Percentiles rank a stretch among this genome's conserved stretches.
Evolutionary conservation across 1,284 basidiomycete genomes (phyloP).

Genomic region (Malassezia psittaci): DNA sequence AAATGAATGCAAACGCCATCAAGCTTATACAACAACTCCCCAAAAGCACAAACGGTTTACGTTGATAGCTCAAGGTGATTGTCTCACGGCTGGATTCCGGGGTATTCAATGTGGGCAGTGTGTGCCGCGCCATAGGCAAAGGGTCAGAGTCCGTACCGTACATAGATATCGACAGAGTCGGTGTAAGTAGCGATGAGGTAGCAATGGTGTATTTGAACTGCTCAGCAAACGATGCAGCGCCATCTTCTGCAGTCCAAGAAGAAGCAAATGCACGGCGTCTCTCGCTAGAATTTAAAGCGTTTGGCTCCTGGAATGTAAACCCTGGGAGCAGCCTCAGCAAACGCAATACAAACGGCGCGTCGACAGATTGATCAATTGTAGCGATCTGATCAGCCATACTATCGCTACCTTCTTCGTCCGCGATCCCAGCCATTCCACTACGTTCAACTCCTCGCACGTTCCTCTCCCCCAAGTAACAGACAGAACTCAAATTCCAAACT

Average conservation of each 20-base stretch:
- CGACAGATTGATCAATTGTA: too few species aligned
- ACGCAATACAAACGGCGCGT: too few species aligned
- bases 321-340: too few species aligned
- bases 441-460: too few species aligned
- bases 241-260: background rate
- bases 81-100: background rate
- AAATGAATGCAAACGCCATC: background rate
- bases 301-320: too few species aligned
- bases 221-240: slow-evolving; percentile 26
- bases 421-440: too few species aligned
- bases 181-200: slow-evolving; percentile 41
- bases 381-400: too few species aligned
- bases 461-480: too few species aligned
- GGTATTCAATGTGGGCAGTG: too few species aligned
- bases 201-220: slow-evolving; percentile 40
- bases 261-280: background rate
- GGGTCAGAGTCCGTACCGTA: slow-evolving; percentile 21
- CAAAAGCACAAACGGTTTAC: background rate
- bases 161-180: slow-evolving; percentile 39
- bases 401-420: too few species aligned
- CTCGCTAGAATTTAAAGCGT: background rate
- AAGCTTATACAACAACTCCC: background rate
- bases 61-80: background rate
- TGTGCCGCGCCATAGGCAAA: too few species aligned
- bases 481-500: too few species aligned